Evolutionary conservation across 2,329 filamentous ascomycete species (phyloP), one percentile per base, ranked within the genome.

Genomic region (Alternaria sp.): DNA sequence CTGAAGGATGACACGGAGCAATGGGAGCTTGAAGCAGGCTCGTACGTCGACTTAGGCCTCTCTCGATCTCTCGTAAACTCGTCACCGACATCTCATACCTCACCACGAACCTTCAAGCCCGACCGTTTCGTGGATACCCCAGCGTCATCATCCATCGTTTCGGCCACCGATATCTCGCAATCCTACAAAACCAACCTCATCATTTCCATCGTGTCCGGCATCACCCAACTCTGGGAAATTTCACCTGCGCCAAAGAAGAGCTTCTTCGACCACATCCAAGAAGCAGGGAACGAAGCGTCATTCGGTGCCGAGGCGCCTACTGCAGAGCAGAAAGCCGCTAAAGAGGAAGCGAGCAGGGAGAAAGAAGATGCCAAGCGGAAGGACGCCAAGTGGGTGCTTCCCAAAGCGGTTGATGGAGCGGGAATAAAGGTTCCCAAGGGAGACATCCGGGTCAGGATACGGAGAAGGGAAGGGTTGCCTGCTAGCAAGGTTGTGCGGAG

Each of bases 401-500:
- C 88, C 0, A 65, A 78, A 76, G 44, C 81, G 83, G 71, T 81
- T 73, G 69, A 82, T 81, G 66, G 73, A 21, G 84, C 83, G 6
- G 83, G 81, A 57, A 83, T 87, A 13, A 85, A 83, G 68, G 79
- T 82, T 60, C 87, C 87, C 10, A 81, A 76, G 47, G 80, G 80
- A 13, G 85, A 88, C 68, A 77, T 87, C 8, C 82, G 84, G 56
- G 88, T 88, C 4, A 84, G 83, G 73, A 80, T 90, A 56, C 84
- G 79, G 55, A 77, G 81, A 61, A 68, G 76, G 56, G 73, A 79
- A 62, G 70, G 66, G 23, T 54, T 70, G 43, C 67, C 67, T 40
- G 47, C 28, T 17, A 60, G 59, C n/a, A 67, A 62, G 62, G 50
- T 62, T 58, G 44, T 58, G 47, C 47, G 59, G 30, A 55, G 62